Percentiles rank a stretch among this genome's conserved stretches.
These are phyloP conservation scores for Tympanopsis confertula DNA, from an alignment of 2,329 filamentous ascomycete species.

Conservation along the genomic window DNA sequence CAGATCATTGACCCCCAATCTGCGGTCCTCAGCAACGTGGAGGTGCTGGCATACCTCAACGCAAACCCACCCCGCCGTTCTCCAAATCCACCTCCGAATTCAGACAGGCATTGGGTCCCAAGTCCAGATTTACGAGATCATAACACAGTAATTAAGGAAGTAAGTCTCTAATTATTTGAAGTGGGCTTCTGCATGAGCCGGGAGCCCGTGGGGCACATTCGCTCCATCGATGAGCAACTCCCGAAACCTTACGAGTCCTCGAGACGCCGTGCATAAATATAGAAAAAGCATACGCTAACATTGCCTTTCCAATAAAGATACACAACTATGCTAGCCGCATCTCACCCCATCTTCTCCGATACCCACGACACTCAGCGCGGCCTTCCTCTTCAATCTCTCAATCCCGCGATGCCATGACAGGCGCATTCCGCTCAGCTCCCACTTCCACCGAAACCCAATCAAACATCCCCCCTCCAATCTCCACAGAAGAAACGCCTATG, in stretches of 20 bases:
- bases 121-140: conserved; percentile 28
- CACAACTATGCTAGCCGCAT: conserved; percentile 25
- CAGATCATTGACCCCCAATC: conserved; percentile 29
- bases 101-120: conserved; percentile 19
- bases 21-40: conserved; percentile 27
- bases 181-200: neutral
- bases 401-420: neutral
- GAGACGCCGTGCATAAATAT: neutral
- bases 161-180: conserved; percentile 9
- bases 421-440: neutral
- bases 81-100: neutral
- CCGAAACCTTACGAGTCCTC: neutral
- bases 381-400: neutral
- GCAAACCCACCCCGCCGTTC: conserved; percentile 23
- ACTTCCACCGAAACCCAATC: neutral
- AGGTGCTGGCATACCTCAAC: conserved; percentile 26
- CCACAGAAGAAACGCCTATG: conserved; percentile 14
- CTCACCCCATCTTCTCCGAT: conserved; percentile 22
- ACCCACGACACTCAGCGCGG: conserved; percentile 10
- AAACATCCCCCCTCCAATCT: conserved; percentile 1
- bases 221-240: too few species aligned
- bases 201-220: too few species aligned
- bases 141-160: conserved; percentile 30
- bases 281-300: neutral
- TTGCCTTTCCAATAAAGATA: conserved; percentile 14